phyloP scores from a whole-genome alignment of 768 basidiomycete species.

The Lentinula aciculospora region DNA sequence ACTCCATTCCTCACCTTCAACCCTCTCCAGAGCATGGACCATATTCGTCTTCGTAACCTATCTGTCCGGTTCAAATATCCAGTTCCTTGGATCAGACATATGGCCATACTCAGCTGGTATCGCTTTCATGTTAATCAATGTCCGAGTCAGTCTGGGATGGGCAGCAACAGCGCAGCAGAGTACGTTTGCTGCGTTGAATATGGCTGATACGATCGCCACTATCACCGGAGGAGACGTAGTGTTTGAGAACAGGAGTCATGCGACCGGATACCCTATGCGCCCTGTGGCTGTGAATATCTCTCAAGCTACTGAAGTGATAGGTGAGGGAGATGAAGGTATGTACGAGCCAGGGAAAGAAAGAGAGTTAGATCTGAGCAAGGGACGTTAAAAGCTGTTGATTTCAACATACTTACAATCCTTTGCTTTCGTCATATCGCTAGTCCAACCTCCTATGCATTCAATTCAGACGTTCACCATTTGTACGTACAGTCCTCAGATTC shows the following conservation, averaged over 20 bases:
- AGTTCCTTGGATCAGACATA: neutral
- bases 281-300: neutral
- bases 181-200: neutral
- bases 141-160: conserved; percentile 1
- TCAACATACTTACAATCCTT: too few species aligned
- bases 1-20: too few species aligned
- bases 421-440: too few species aligned
- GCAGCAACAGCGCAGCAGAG: neutral
- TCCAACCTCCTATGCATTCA: too few species aligned
- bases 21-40: neutral
- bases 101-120: conserved; percentile 1
- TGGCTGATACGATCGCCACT: too few species aligned
- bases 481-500: too few species aligned
- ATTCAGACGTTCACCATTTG: too few species aligned
- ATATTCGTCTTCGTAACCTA: conserved; percentile 2
- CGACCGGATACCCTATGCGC: neutral
- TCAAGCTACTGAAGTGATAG: neutral
- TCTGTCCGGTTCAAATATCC: neutral
- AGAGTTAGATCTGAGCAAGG: too few species aligned
- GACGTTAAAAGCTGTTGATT: too few species aligned
- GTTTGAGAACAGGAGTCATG: too few species aligned
- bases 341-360: too few species aligned
- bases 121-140: conserved; percentile 8
- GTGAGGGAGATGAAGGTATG: neutral
- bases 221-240: too few species aligned